Evolutionary conservation across 1,284 basidiomycete species (phyloP).

Genomic region (Schizophyllum amplum): DNA sequence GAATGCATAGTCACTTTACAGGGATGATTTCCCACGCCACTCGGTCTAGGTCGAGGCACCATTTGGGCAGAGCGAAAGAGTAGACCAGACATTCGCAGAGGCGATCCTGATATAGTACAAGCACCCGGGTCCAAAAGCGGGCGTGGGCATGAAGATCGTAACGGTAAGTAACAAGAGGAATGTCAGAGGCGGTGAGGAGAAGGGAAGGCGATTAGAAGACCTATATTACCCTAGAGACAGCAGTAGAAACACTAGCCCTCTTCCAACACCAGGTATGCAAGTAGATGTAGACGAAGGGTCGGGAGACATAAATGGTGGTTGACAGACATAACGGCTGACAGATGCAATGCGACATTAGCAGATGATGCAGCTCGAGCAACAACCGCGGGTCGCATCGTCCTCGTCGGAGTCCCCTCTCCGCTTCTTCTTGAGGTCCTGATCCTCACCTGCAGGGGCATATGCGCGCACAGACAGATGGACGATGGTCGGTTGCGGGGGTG

Average conservation of each 20-base stretch:
- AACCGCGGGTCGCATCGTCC: not conserved
- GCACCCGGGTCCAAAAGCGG: not conserved
- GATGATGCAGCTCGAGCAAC: not conserved
- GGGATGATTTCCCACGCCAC: too few species aligned
- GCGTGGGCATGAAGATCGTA: not conserved
- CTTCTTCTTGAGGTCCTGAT: slow-evolving; percentile 46
- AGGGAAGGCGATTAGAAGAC: not conserved
- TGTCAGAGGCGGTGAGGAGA: not conserved
- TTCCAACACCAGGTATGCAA: too few species aligned
- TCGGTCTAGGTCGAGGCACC: too few species aligned
- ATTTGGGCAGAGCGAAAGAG: too few species aligned
- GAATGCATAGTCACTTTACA: too few species aligned
- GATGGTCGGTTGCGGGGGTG: slow-evolving; percentile 47
- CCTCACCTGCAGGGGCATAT: slow-evolving; percentile 44
- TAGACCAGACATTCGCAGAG: too few species aligned
- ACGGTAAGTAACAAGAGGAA: not conserved
- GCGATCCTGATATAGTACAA: not conserved
- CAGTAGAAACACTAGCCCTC: too few species aligned
- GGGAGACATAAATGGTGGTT: not conserved
- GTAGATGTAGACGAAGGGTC: not conserved
- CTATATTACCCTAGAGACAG: too few species aligned
- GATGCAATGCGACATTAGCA: not conserved
- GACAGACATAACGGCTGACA: not conserved
- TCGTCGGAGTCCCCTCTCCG: not conserved
- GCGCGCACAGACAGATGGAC: slow-evolving; percentile 77